phyloP scores from a whole-genome alignment of 768 basidiomycete species.

The Calocybe gangraenosa region DNA sequence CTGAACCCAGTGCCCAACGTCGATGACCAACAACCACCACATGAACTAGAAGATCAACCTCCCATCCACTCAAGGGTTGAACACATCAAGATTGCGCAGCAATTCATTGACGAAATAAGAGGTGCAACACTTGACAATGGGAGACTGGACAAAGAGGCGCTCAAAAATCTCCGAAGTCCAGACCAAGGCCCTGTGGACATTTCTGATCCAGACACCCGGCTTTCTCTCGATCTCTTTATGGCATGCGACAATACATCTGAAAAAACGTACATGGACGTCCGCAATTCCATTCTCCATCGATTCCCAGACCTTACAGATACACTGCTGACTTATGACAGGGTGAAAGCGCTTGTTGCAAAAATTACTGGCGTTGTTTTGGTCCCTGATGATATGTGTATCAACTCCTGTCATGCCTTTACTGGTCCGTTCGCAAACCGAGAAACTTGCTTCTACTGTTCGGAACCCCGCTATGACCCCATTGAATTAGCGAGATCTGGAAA shows the following conservation, averaged over 20 bases:
- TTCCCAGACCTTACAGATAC: background rate
- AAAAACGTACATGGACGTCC: background rate
- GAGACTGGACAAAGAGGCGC: background rate
- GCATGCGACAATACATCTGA: background rate
- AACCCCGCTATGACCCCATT: background rate
- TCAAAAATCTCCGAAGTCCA: background rate
- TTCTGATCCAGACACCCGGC: background rate
- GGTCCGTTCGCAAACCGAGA: slow-evolving; percentile 26
- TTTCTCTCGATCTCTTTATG: background rate
- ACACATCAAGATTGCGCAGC: background rate
- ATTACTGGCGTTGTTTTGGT: slow-evolving; percentile 28
- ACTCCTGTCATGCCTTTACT: slow-evolving; percentile 34
- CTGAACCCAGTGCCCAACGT: no score
- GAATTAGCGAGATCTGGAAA: no score
- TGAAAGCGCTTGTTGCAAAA: slow-evolving; percentile 8
- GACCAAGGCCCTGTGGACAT: background rate
- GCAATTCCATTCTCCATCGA: background rate
- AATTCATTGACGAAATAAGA: background rate
- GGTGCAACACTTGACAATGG: background rate
- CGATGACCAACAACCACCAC: no score
- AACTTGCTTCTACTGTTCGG: slow-evolving; percentile 22
- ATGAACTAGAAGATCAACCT: no score
- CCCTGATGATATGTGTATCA: slow-evolving; percentile 32
- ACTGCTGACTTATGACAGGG: slow-evolving; percentile 1
- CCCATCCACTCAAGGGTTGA: no score